phyloP scores from a whole-genome alignment of 352 stramenopile genomes.

The Globisporangium iwayamae region DNA sequence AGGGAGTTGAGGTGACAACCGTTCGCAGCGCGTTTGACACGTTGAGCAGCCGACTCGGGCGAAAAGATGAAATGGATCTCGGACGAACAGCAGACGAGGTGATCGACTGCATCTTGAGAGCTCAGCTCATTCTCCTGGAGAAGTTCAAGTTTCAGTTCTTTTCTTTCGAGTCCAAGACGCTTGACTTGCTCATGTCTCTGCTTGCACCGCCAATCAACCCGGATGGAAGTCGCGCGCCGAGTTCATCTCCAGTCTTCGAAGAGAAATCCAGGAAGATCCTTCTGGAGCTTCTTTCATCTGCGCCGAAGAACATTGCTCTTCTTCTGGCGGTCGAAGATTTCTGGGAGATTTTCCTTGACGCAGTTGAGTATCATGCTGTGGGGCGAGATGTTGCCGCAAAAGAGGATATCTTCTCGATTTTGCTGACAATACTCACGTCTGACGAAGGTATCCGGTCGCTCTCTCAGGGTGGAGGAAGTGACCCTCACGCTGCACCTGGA shows the following conservation, averaged over 20 bases:
- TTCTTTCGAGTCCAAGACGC: conserved; percentile 64
- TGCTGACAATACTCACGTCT: conserved; percentile 44
- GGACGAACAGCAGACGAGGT: conserved; percentile 64
- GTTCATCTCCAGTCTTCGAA: conserved; percentile 22
- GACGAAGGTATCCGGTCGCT: conserved; percentile 49
- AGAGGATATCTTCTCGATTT: conserved; percentile 49
- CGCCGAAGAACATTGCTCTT: conserved; percentile 47
- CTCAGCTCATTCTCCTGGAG: conserved; percentile 58
- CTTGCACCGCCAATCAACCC: conserved; percentile 17
- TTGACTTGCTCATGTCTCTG: conserved; percentile 48
- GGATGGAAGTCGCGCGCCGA: conserved; percentile 16
- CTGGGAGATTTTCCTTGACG: conserved; percentile 45
- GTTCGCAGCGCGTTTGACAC: conserved; percentile 60
- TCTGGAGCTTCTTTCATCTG: conserved; percentile 34
- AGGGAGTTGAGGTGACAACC: conserved; percentile 37
- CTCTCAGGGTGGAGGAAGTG: conserved; percentile 9
- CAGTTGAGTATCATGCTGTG: conserved; percentile 41
- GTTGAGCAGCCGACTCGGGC: conserved; percentile 46
- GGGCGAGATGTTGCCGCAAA: conserved; percentile 38
- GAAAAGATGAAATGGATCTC: conserved; percentile 43
- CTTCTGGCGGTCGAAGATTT: conserved; percentile 41
- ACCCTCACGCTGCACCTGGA: conserved; percentile 11
- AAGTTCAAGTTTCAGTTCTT: conserved; percentile 81
- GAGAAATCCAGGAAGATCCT: conserved; percentile 21
- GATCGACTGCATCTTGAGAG: conserved; percentile 65